phyloP scores from a whole-genome alignment of 805 yeast genomes.

The Barnettozyma botsteinii region DNA sequence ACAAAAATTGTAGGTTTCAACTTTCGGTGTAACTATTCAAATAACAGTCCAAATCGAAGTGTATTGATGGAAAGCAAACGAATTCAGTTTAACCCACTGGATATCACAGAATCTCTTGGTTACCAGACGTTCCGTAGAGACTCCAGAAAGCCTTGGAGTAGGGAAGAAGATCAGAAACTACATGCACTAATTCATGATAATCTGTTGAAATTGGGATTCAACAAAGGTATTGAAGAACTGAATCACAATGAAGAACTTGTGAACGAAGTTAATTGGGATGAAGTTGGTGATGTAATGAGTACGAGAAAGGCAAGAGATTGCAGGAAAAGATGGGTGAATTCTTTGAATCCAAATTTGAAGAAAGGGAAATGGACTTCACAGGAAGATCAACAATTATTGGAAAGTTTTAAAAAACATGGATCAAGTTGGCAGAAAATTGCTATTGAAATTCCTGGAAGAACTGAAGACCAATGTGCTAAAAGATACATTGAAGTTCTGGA shows the following conservation, averaged over 20 bases:
- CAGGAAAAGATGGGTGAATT: conserved; percentile 80
- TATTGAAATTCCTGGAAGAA: conserved; percentile 69
- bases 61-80: conserved; percentile 19
- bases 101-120: conserved; percentile 65
- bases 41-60: no score
- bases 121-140: conserved; percentile 65
- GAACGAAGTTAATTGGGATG: conserved; percentile 54
- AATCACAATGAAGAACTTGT: conserved; percentile 23
- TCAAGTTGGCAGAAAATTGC: conserved; percentile 86
- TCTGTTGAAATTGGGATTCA: conserved; percentile 29
- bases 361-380: conserved; percentile 84
- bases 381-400: conserved; percentile 64
- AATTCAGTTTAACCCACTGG: conserved; percentile 34
- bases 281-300: conserved; percentile 41
- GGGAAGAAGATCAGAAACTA: conserved; percentile 63
- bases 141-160: conserved; percentile 66
- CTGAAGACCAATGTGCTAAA: conserved; percentile 93
- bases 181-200: conserved; percentile 36
- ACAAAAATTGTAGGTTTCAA: background rate
- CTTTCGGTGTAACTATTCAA: no score
- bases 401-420: conserved; percentile 64
- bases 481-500: conserved; percentile 84
- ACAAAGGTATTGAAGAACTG: conserved; percentile 30
- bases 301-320: conserved; percentile 74
- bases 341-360: conserved; percentile 73